Conservation (phyloP, 257 asterid genomes). For the Capsicum baccatum region DNA sequence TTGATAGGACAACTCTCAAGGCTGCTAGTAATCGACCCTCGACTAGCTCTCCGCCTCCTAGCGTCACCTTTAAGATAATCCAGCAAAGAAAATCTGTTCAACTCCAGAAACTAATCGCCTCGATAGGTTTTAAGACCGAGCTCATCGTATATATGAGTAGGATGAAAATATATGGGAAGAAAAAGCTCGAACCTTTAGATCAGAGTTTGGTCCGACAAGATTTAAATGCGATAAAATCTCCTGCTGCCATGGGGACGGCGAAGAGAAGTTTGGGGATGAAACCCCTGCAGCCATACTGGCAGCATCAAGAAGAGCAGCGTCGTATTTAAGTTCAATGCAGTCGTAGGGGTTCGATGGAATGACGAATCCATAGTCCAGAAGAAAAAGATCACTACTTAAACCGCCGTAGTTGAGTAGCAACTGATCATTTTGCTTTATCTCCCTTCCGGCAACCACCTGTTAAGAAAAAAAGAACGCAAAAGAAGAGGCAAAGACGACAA, state of each 20-base stretch:
- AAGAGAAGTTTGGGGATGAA: conserved; percentile 68
- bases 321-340: conserved; percentile 86
- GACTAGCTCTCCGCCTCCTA: conserved; percentile 78
- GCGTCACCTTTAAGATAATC: conserved; percentile 55
- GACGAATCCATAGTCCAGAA: conserved; percentile 91
- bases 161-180: neutral
- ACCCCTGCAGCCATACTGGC: conserved; percentile 89
- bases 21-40: conserved; percentile 89
- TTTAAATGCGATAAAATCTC: conserved; percentile 58
- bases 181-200: conserved; percentile 67
- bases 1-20: conserved; percentile 65
- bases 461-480: neutral
- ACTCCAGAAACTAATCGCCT: neutral
- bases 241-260: conserved; percentile 88
- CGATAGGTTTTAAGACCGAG: too few relatives aligned
- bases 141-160: neutral
- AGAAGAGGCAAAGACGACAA: conserved; percentile 19
- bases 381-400: conserved; percentile 78
- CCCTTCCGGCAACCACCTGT: conserved; percentile 75
- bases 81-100: conserved; percentile 28
- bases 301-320: conserved; percentile 86
- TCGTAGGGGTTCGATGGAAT: conserved; percentile 83
- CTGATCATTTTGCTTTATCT: conserved; percentile 63
- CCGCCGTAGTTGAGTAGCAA: conserved; percentile 87
- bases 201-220: conserved; percentile 63